A percentile compares a stretch with the other conserved stretches of the same genome.
phyloP scores from a whole-genome alignment of 768 basidiomycete species.

The Psilocybe sp. region DNA sequence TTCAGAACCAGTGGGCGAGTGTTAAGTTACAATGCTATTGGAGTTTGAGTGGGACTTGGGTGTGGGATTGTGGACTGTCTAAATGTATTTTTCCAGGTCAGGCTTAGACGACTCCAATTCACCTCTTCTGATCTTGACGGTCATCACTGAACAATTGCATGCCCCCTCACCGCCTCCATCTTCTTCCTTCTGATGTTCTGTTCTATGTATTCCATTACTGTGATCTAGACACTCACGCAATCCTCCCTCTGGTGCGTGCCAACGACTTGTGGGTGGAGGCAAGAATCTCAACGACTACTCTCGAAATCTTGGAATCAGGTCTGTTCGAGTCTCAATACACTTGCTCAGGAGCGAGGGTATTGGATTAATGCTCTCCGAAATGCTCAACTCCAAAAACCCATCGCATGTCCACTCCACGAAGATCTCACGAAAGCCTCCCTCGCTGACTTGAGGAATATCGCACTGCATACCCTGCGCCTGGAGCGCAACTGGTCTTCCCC shows the following conservation, averaged over 20 bases:
- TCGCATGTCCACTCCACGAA: conserved; percentile 24
- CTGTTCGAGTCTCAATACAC: conserved; percentile 14
- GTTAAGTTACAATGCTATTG: not conserved
- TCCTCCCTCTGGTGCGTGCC: not conserved
- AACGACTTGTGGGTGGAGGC: conserved; percentile 18
- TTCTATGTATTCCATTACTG: conserved; percentile 1
- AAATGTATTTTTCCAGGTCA: not conserved
- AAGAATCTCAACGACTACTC: not conserved
- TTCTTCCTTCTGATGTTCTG: conserved; percentile 2
- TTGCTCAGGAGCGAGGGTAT: conserved; percentile 21
- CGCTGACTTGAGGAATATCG: conserved; percentile 21
- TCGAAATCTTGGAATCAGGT: conserved; percentile 12
- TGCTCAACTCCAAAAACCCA: conserved; percentile 21
- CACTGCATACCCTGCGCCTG: conserved; percentile 24
- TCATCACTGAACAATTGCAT: too few species aligned
- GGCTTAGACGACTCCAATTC: not conserved
- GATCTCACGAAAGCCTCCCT: conserved; percentile 21
- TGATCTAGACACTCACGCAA: not conserved
- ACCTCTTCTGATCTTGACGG: not conserved
- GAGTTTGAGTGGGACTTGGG: not conserved
- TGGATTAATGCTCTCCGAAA: conserved; percentile 25
- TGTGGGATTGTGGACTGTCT: not conserved
- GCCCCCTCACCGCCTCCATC: not conserved
- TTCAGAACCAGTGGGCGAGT: not conserved
- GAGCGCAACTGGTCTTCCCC: conserved; percentile 25